Evolutionary conservation across 2,329 filamentous ascomycete genomes (phyloP), one percentile per base, ranked within the genome.

Genomic region (Exophiala bonariae): DNA sequence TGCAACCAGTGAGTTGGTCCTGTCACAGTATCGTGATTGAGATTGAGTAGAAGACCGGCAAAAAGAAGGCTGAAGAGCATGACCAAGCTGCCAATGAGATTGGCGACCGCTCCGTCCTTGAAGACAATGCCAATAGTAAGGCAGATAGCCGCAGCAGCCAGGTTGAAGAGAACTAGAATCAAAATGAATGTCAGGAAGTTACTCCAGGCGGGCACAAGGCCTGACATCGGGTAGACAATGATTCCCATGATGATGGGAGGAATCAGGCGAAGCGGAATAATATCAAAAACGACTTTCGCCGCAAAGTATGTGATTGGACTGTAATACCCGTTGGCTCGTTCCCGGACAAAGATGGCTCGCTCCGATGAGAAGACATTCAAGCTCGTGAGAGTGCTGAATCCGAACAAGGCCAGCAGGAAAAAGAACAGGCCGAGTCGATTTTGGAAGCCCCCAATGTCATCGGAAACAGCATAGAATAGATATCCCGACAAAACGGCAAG

Each of bases 31-130:
- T 59, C 57, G 33, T 58, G 56, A 40, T 58, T 58, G 65, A 96
- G 90, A 67, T 99, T 99, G 52, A 99, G 81, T 47, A 99, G 77
- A 49, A 99, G 83, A 47, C 93, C 93, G 1, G 91, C 92, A 67
- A 99, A 97, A 8, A 99, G 79, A 52, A 99, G 73, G 64, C 88
- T 95, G 76, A 99, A 99, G 7, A 99, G 78, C 93, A 99, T 99
- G 41, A 97, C 89, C 60, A 99, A 72, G 59, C 91, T 95, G 44
- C 92, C 93, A 50, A 99, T 87, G 54, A 99, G 69, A 67, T 95
- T 97, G 41, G 93, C 93, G 2, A 99, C 90, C 30, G 90, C 87
- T 23, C 81, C 82, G 61, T 99, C 93, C 61, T 87, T 89, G 77
- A 95, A 95, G 6, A 96, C 80, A 50, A 99, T 96, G 56, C 93